A percentile compares a stretch with the other conserved stretches of the same genome.
These are phyloP conservation scores for Tricladium varicosporioides DNA, from an alignment of 2,329 filamentous ascomycete genomes.

Conservation along the genomic window DNA sequence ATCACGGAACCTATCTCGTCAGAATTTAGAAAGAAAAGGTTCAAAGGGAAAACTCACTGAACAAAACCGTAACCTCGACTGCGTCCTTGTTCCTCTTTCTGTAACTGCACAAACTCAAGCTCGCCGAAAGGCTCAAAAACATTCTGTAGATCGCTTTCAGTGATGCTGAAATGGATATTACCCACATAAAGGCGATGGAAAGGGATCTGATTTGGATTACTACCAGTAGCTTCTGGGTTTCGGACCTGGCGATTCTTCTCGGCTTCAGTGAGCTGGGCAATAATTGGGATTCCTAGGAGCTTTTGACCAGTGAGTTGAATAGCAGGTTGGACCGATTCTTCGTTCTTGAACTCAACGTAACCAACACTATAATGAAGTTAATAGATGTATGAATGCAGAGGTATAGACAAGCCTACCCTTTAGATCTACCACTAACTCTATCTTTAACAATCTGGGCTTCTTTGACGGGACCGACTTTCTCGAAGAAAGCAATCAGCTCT, in stretches of 20 bases:
- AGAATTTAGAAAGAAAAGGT: constrained; percentile 35
- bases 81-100: constrained; percentile 89
- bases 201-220: constrained; percentile 77
- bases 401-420: constrained; percentile 66
- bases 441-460: constrained; percentile 99
- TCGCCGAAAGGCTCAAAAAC: constrained; percentile 98
- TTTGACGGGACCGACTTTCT: constrained; percentile 90
- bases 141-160: constrained; percentile 90
- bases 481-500: constrained; percentile 92
- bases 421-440: constrained; percentile 91
- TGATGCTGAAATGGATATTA: constrained; percentile 99
- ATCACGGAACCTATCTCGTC: constrained; percentile 72
- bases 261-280: constrained; percentile 96
- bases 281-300: constrained; percentile 96
- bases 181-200: constrained; percentile 98
- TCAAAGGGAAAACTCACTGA: constrained; percentile 64
- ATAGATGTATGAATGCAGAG: constrained; percentile 24
- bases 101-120: constrained; percentile 94
- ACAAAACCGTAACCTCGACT: constrained; percentile 98
- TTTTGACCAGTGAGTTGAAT: constrained; percentile 98
- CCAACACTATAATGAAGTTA: constrained; percentile 70
- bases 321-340: constrained; percentile 89
- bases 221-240: constrained; percentile 66
- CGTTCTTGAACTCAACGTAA: constrained; percentile 97
- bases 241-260: constrained; percentile 98